A percentile compares a stretch with the other conserved stretches of the same genome.
These are phyloP conservation scores for Ascomycota sp. DNA, from an alignment of 2,329 filamentous ascomycete species.

Conservation along the genomic window DNA sequence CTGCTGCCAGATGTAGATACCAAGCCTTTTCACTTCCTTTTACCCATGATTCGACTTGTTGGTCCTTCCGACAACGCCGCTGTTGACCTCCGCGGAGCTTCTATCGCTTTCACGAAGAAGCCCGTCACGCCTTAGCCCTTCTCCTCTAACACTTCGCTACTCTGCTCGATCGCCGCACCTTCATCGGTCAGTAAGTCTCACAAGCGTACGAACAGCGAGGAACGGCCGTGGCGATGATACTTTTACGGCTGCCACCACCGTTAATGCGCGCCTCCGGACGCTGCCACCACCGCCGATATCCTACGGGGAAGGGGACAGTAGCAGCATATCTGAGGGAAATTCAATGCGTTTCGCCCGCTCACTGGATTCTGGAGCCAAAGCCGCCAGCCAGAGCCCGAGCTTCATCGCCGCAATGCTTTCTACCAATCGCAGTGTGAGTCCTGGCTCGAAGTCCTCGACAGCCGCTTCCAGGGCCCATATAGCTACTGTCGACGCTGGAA, in stretches of 20 bases:
- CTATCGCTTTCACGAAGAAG: conserved; percentile 27
- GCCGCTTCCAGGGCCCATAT: conserved; percentile 6
- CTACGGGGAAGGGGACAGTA: background rate
- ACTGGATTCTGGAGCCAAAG: no score
- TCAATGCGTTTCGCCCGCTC: no score
- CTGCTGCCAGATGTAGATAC: conserved; percentile 3
- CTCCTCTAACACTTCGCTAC: conserved; percentile 3
- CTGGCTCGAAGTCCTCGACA: conserved; percentile 8
- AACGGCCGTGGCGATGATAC: conserved; percentile 15
- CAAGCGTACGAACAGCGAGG: background rate
- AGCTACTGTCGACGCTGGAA: conserved; percentile 24
- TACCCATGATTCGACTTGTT: conserved; percentile 13
- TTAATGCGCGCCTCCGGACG: conserved; percentile 5
- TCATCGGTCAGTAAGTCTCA: conserved; percentile 1
- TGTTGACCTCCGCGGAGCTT: conserved; percentile 30
- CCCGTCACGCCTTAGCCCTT: conserved; percentile 6
- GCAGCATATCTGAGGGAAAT: background rate
- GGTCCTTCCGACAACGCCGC: conserved; percentile 18
- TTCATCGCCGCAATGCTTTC: conserved; percentile 35
- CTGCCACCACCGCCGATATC: background rate
- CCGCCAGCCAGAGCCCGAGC: conserved; percentile 26
- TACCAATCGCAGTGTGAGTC: conserved; percentile 27
- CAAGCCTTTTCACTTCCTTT: conserved; percentile 1
- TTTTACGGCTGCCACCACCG: conserved; percentile 22
- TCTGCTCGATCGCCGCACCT: conserved; percentile 1